Conservation (phyloP, 1,284 basidiomycete species). For the Garcileccinum viscosum region DNA sequence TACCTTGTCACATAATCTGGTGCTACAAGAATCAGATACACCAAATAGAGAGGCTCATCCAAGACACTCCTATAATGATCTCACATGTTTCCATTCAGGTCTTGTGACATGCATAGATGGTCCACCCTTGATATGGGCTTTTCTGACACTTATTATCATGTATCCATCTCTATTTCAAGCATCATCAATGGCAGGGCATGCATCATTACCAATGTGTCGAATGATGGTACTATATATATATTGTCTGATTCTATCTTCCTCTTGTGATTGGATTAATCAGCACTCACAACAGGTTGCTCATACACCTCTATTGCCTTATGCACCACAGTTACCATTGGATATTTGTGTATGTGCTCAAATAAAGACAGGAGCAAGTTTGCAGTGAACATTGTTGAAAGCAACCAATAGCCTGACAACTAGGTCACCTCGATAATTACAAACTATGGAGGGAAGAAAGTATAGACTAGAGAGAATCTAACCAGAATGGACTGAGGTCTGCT, state of each 20-base stretch:
- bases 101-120: slow-evolving; percentile 86
- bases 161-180: slow-evolving; percentile 49
- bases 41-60: slow-evolving; percentile 60
- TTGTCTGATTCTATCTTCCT: neutral
- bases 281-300: slow-evolving; percentile 76
- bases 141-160: slow-evolving; percentile 80
- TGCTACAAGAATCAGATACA: slow-evolving; percentile 82
- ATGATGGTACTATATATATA: neutral
- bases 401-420: too few species aligned
- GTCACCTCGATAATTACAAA: too few species aligned
- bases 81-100: slow-evolving; percentile 86
- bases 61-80: slow-evolving; percentile 90
- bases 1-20: slow-evolving; percentile 89
- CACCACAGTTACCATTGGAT: slow-evolving; percentile 90
- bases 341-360: slow-evolving; percentile 86
- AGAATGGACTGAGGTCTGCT: too few species aligned
- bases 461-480: too few species aligned
- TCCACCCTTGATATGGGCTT: slow-evolving; percentile 86
- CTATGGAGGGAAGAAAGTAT: too few species aligned
- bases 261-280: neutral
- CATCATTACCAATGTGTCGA: slow-evolving; percentile 90
- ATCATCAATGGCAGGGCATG: slow-evolving; percentile 69
- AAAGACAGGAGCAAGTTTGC: slow-evolving; percentile 78
- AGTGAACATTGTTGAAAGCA: slow-evolving; percentile 81
- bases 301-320: slow-evolving; percentile 97